Conservation (phyloP, 306 rosid species). For the Betula pendula region DNA sequence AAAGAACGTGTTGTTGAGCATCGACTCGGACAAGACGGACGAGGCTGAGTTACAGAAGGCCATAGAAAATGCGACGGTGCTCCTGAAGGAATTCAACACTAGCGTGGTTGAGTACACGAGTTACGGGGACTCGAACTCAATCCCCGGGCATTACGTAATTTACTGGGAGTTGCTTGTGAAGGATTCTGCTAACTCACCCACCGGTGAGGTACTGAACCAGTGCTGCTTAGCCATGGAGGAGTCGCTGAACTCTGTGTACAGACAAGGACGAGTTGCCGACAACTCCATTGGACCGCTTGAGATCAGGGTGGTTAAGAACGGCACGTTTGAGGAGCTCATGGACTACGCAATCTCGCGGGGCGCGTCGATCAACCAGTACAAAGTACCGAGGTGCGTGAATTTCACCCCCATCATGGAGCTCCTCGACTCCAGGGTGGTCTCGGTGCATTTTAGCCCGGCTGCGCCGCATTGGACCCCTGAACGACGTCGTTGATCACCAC, state of each 20-base stretch:
- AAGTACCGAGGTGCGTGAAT: conserved; percentile 86
- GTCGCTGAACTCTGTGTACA: conserved; percentile 71
- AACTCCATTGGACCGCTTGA: conserved; percentile 88
- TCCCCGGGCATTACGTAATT: conserved; percentile 93
- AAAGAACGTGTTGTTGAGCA: conserved; percentile 79
- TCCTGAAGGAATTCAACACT: conserved; percentile 54
- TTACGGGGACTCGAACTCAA: conserved; percentile 57
- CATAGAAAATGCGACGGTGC: conserved; percentile 48
- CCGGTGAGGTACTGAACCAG: conserved; percentile 35
- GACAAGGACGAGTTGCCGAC: conserved; percentile 83
- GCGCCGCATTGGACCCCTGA: conserved; percentile 81
- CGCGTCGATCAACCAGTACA: conserved; percentile 90
- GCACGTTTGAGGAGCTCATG: conserved; percentile 93
- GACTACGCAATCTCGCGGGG: conserved; percentile 93
- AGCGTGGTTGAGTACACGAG: conserved; percentile 85
- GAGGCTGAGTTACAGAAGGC: conserved; percentile 87
- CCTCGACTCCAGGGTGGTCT: conserved; percentile 69
- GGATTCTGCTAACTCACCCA: conserved; percentile 52
- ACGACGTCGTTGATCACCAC: conserved; percentile 46
- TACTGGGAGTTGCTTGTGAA: conserved; percentile 80
- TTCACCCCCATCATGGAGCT: conserved; percentile 84
- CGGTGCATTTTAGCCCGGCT: conserved; percentile 79
- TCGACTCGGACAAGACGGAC: conserved; percentile 81
- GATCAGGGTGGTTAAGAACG: conserved; percentile 80
- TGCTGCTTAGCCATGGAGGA: conserved; percentile 87